Evolutionary conservation across 2,329 filamentous ascomycete genomes (phyloP).

Genomic region (Xylaria sp.): DNA sequence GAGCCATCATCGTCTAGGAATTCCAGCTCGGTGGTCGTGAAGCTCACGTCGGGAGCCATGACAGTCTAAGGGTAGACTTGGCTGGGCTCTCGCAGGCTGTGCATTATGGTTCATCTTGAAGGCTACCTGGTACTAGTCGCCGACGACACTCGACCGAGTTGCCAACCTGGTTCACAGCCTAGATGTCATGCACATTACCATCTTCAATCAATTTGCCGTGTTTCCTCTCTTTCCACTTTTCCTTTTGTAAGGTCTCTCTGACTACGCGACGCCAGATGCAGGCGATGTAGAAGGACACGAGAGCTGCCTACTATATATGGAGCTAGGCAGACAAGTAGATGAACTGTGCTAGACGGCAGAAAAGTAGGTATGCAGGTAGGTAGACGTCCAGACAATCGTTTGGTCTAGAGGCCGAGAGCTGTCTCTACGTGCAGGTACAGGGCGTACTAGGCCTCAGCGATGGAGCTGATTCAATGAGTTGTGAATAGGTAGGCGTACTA

Average conservation of each 20-base stretch:
- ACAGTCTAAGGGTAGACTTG: constrained; percentile 11
- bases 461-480: too few relatives aligned
- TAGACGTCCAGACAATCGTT: too few relatives aligned
- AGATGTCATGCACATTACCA: not conserved
- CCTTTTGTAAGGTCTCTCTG: not conserved
- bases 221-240: not conserved
- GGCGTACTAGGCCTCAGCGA: too few relatives aligned
- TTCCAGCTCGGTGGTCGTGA: constrained; percentile 18
- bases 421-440: too few relatives aligned
- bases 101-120: constrained; percentile 23
- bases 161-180: constrained; percentile 13
- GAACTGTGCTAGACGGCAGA: too few relatives aligned
- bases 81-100: constrained; percentile 8
- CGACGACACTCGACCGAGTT: not conserved
- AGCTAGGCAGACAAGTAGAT: too few relatives aligned
- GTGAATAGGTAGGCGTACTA: not conserved
- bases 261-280: not conserved
- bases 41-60: constrained; percentile 25
- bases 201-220: not conserved
- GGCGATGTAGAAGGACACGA: not conserved
- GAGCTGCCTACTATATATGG: not conserved
- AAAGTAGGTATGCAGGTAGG: not conserved
- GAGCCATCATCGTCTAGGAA: constrained; percentile 1
- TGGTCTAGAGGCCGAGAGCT: too few relatives aligned
- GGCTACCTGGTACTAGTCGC: constrained; percentile 1